Base-by-base conservation (phyloP, 1,139 yeast species). In the Debaryomyces psychrophilus region DNA sequence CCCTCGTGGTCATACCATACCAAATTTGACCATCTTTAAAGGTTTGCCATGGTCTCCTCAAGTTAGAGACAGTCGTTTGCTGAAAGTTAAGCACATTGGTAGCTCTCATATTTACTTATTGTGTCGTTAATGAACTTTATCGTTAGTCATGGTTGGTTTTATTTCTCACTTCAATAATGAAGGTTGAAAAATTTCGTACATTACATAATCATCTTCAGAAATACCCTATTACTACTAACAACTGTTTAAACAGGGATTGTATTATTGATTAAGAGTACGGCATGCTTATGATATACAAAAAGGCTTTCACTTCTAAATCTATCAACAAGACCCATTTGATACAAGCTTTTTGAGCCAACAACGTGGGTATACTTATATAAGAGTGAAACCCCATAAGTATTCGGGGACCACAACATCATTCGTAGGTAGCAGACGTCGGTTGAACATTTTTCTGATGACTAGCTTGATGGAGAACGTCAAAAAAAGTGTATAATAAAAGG, bases 1-100 rank as follows among this genome's bases (percentile, higher is more conserved):
- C 97, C 11, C 83, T 63, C 61, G 87, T 90, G 29, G 85, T 70
- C 41, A 72, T 60, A 44, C 97, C 97, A 63, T 90, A 90, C 76
- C 88, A 90, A 31, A 89, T 74, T 36, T 88, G 82, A 18, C 96
- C 96, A 58, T 90, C 95, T 57, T 80, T 82, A 65, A 78, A 87
- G 44, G 87, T 86, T 59, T 85, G 85, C 97, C 97, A 90, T 39
- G 97, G 97, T 55, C 96, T 80, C 54, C 87, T 82, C 51, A 90
- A 79, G 48, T 68, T 68, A 15, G 76, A 61, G 1, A 69, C 60
- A 8, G 79, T 69, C 1, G 90, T 71, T 50, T 74, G 76, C 54
- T 80, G 86, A 67, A 85, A 84, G 44, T 64, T 65, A 38, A 74
- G 70, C 3, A 78, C 68, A 39, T 66, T 62, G 11, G 86, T 69